Conservation (phyloP, 73 alveolate genomes). For the Paramecium bursaria region DNA sequence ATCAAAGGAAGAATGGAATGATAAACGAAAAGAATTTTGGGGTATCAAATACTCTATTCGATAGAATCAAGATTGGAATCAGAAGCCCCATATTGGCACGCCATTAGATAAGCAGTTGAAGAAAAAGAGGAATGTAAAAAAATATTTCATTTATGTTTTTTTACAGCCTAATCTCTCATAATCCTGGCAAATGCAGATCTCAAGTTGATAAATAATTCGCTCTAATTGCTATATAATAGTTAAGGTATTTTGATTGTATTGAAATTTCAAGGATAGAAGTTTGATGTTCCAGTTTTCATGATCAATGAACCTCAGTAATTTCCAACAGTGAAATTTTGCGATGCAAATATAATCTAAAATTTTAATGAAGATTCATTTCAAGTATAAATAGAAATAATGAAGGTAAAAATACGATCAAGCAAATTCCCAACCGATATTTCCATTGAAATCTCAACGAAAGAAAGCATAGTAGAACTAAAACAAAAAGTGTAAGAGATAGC, state of each 20-base stretch:
- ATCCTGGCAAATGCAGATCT: too few species aligned
- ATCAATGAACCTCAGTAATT: constrained; percentile 52
- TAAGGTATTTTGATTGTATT: too few species aligned
- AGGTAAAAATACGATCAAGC: constrained; percentile 20
- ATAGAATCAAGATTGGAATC: too few species aligned
- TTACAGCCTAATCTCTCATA: too few species aligned
- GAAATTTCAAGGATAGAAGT: constrained; percentile 32
- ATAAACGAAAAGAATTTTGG: constrained; percentile 18
- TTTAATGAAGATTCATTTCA: constrained; percentile 25
- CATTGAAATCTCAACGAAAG: background rate
- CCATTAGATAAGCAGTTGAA: too few species aligned
- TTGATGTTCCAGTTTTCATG: constrained; percentile 55
- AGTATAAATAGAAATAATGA: background rate
- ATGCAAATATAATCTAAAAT: constrained; percentile 12
- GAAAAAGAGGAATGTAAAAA: too few species aligned
- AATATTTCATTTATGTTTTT: too few species aligned
- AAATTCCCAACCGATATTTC: constrained; percentile 11
- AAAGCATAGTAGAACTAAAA: constrained; percentile 36
- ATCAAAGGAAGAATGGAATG: background rate
- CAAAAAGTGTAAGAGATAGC: constrained; percentile 14
- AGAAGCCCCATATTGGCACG: too few species aligned
- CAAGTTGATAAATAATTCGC: too few species aligned
- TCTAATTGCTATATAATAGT: too few species aligned
- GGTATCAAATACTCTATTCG: too few species aligned
- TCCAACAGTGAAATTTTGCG: constrained; percentile 13